These are phyloP conservation scores for Iris pallida DNA, from an alignment of 116 monocot genomes.

Conservation along the genomic window DNA sequence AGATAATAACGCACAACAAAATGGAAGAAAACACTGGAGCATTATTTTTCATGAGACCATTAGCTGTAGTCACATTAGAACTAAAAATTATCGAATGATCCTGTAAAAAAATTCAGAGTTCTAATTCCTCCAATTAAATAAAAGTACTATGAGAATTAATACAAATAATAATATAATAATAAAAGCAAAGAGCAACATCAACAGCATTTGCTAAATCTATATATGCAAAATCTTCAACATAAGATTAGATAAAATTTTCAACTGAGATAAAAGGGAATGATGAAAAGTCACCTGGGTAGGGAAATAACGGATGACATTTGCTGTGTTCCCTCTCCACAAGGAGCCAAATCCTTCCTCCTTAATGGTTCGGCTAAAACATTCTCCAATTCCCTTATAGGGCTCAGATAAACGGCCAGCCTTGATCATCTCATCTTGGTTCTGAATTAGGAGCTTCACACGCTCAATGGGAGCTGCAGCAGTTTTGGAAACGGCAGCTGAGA, in stretches of 20 bases:
- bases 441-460: constrained; percentile 31
- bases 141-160: no score
- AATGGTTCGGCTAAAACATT: constrained; percentile 11
- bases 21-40: no score
- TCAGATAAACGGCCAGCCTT: constrained; percentile 20
- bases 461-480: constrained; percentile 36
- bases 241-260: background rate
- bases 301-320: constrained; percentile 22
- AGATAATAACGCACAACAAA: no score
- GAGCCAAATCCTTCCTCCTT: constrained; percentile 16
- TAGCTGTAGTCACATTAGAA: no score
- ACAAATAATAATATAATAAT: no score
- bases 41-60: no score
- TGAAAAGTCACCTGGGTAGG: constrained; percentile 6
- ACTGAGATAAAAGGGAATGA: background rate
- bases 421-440: constrained; percentile 28
- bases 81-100: no score
- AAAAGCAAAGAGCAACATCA: no score
- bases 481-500: constrained; percentile 32
- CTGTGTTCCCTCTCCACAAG: constrained; percentile 13
- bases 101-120: no score
- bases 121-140: no score
- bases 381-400: constrained; percentile 20
- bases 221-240: background rate
- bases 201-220: no score